These are phyloP conservation scores for Pseudopithomyces maydicus DNA, from an alignment of 2,329 filamentous ascomycete species.

Conservation along the genomic window DNA sequence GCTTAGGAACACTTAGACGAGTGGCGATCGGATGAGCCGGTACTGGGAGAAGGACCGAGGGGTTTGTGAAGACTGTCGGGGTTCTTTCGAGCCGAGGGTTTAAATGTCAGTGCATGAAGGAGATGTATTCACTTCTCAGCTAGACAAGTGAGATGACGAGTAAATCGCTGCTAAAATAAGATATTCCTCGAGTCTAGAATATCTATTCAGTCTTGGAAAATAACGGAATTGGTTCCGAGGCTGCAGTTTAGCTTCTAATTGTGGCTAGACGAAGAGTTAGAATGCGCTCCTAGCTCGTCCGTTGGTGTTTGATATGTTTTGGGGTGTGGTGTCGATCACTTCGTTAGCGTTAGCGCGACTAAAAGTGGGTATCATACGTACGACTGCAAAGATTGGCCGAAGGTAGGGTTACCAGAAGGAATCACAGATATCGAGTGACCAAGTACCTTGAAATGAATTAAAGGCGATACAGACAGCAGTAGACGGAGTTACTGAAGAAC, in stretches of 20 bases:
- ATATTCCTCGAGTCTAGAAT: not conserved
- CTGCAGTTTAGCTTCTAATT: not conserved
- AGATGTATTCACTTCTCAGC: no score
- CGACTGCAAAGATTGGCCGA: not conserved
- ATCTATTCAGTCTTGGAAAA: not conserved
- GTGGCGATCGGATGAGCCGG: not conserved
- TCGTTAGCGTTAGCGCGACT: not conserved
- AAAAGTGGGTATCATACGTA: constrained; percentile 2
- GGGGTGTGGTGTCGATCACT: not conserved
- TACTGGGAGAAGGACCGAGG: not conserved
- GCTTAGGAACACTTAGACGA: not conserved
- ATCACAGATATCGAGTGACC: not conserved
- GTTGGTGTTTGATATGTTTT: constrained; percentile 1
- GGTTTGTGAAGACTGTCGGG: not conserved
- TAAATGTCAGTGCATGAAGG: not conserved
- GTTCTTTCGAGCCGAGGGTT: not conserved
- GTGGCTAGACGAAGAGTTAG: not conserved
- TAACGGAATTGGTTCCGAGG: not conserved
- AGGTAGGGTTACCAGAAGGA: not conserved
- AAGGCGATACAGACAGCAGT: no score
- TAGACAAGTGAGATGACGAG: not conserved
- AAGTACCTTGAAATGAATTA: no score
- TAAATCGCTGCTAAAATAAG: not conserved
- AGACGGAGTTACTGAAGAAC: not conserved
- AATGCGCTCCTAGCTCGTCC: constrained; percentile 1